These are phyloP conservation scores for Magnusiomyces paraingens DNA, from an alignment of 1,139 yeast species.

Conservation along the genomic window DNA sequence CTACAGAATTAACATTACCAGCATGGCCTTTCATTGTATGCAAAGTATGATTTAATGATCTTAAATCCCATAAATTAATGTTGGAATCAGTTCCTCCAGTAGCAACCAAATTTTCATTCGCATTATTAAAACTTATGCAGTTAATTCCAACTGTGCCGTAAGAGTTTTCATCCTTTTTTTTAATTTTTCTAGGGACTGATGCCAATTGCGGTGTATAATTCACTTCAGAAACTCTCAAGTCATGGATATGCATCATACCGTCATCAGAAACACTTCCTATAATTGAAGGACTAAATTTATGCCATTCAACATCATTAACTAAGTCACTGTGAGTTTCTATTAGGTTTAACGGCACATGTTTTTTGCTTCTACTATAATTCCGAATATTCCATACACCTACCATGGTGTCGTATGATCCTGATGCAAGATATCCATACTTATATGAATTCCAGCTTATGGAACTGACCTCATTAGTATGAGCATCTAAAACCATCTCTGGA, in stretches of 20 bases:
- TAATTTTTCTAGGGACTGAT: neutral
- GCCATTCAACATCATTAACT: conserved; percentile 43
- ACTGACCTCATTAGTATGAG: conserved; percentile 61
- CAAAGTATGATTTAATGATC: conserved; percentile 35
- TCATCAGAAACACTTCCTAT: conserved; percentile 77
- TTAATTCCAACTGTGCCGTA: conserved; percentile 40
- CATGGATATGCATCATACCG: conserved; percentile 60
- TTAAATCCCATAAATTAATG: conserved; percentile 62
- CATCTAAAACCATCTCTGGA: conserved; percentile 39
- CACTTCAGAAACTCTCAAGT: conserved; percentile 42
- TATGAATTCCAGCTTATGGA: conserved; percentile 59
- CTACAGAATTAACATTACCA: conserved; percentile 58
- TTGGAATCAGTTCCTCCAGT: conserved; percentile 64
- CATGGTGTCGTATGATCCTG: conserved; percentile 64
- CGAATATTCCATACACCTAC: conserved; percentile 63
- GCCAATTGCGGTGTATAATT: conserved; percentile 7
- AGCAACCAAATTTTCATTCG: conserved; percentile 50
- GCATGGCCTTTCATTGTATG: conserved; percentile 42
- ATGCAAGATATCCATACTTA: conserved; percentile 38
- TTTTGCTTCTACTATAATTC: neutral
- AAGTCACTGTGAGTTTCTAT: conserved; percentile 27
- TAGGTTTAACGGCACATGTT: neutral
- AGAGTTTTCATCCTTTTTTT: neutral
- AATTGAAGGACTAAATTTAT: conserved; percentile 39
- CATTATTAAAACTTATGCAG: conserved; percentile 56